These are phyloP conservation scores for Xylaria arbuscula DNA, from an alignment of 2,329 filamentous ascomycete species.

Conservation along the genomic window DNA sequence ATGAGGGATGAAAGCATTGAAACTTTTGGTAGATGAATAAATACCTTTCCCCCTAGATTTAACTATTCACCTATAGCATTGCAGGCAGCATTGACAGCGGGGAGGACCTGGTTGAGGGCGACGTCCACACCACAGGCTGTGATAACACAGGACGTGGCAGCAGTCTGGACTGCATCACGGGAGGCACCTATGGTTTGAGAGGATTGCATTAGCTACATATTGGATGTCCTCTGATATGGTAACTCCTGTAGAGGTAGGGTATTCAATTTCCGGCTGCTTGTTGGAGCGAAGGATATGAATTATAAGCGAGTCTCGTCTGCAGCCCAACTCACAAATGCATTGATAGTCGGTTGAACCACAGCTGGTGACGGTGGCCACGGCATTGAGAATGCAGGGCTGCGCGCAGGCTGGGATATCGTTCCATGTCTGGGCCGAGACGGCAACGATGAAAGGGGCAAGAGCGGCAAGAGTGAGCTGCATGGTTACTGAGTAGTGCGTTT, in stretches of 20 bases:
- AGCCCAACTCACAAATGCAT: conserved; percentile 31
- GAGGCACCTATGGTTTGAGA: conserved; percentile 15
- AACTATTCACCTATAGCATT: conserved; percentile 5
- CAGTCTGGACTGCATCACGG: conserved; percentile 7
- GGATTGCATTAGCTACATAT: not conserved
- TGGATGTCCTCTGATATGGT: not conserved
- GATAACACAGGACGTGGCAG: conserved; percentile 24
- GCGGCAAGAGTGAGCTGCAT: conserved; percentile 33
- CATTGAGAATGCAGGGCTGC: conserved; percentile 27
- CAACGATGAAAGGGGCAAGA: conserved; percentile 11
- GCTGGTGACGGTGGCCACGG: conserved; percentile 14
- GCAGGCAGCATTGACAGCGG: conserved; percentile 29
- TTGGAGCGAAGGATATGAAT: not conserved
- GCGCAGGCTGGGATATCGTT: conserved; percentile 34
- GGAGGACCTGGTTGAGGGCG: conserved; percentile 23
- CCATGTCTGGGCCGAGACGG: conserved; percentile 34
- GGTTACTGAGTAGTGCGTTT: not conserved
- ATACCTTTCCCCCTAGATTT: not conserved
- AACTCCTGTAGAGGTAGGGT: not conserved
- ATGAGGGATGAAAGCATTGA: too few relatives aligned
- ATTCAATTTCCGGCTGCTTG: not conserved
- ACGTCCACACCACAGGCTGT: conserved; percentile 23
- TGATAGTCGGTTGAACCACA: conserved; percentile 22
- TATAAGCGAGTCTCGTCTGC: not conserved
- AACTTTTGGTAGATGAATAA: not conserved